Base-by-base conservation (phyloP, 1,284 basidiomycete species). In the Naganishia albida region DNA sequence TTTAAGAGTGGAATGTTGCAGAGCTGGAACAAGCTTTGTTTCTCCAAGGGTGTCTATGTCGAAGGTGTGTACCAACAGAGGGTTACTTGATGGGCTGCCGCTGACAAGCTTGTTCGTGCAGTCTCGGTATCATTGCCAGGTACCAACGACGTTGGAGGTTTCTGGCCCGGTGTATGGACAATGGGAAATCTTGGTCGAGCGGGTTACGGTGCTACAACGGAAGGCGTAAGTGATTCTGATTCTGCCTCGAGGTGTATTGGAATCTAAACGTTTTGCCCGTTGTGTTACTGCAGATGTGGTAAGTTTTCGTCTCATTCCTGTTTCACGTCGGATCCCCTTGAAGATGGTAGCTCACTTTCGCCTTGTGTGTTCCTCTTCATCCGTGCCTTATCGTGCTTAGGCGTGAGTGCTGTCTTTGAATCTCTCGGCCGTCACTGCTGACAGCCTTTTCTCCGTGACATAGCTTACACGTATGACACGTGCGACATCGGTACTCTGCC, bases 1-100 rank as follows among this genome's bases (percentile, higher is more conserved):
- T 95, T 88, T 76, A 83, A 86, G 59, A 80, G 79, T 10, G 83
- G 82, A 30, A 82, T 82, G 80, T 62, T 83, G 20, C 81, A 81
- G 66, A 76, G 78, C 0, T 83, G 83, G 83, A 83, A 83, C 71
- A 75, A 80, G 69, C 70, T 80, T 7, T 80, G 78, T 69, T 77
- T 80, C 72, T 75, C 75, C 69, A 75, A 72, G 65, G 75, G 76
- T 51, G 74, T 73, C 20, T 77, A 77, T 63, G 70, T 74, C 55
- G 78, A 80, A 68, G 72, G 72, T 70, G 23, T n/a, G 69, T 46
- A 16, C 28, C 7, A 18, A 28, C 7, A 38, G n/a, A 38, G 8
- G 8, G 39, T 42, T 18, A 18, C 39, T 8, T 42, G 28, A 8
- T 42, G 26, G 26, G 56, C 43, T 30, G 28, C 23, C 15, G 26